A percentile compares a stretch with the other conserved stretches of the same genome.
Conservation (phyloP, 129 eudicot genomes). For the Lactuca sativa region DNA sequence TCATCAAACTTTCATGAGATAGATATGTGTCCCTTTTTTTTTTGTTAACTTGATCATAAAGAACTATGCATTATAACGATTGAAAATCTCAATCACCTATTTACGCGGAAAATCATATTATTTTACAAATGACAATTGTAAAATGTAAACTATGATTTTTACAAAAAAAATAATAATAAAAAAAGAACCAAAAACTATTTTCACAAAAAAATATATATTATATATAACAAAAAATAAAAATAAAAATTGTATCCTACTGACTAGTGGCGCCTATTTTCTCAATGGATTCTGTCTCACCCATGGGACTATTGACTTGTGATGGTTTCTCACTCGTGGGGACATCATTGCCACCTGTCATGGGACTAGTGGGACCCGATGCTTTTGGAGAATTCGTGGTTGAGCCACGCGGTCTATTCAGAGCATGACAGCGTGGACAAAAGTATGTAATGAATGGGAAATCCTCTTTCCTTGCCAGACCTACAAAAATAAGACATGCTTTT, state of each 20-base stretch:
- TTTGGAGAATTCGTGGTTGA: conserved; percentile 37
- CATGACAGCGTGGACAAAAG: conserved; percentile 90
- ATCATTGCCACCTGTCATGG: not conserved
- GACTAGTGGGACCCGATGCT: conserved; percentile 1
- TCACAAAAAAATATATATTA: too few species aligned
- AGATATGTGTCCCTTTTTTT: too few species aligned
- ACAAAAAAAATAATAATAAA: not conserved
- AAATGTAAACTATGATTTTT: not conserved
- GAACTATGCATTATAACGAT: too few species aligned
- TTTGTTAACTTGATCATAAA: too few species aligned
- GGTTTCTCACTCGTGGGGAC: conserved; percentile 10
- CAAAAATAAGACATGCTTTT: conserved; percentile 3
- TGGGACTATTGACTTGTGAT: conserved; percentile 26
- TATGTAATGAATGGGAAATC: conserved; percentile 81
- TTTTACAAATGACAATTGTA: not conserved
- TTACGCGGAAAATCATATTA: not conserved
- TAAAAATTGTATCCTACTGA: conserved; percentile 9
- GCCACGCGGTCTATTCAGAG: conserved; percentile 67
- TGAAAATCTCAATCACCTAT: not conserved
- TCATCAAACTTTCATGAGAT: too few species aligned
- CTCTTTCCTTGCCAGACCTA: conserved; percentile 96
- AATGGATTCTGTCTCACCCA: conserved; percentile 28
- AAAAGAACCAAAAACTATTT: not conserved
- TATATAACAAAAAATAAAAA: too few species aligned
- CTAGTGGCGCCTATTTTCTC: not conserved